phyloP scores from a whole-genome alignment of 768 basidiomycete genomes.

The Boletus edulis region DNA sequence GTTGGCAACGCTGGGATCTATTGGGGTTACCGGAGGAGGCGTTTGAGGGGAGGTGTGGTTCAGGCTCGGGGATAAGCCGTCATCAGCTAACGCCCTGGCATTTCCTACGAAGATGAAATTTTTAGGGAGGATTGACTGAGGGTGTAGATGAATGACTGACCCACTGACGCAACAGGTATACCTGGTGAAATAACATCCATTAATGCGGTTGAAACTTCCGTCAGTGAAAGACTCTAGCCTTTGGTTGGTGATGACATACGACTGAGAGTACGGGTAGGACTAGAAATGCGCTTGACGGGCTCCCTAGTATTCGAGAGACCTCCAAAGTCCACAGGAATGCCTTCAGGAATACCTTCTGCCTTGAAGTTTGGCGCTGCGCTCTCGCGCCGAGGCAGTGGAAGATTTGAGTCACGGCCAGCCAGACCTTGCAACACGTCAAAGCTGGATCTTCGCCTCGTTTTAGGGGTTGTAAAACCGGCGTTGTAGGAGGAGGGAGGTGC shows the following conservation, averaged over 20 bases:
- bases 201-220: constrained; percentile 19
- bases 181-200: constrained; percentile 42
- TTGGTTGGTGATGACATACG: constrained; percentile 50
- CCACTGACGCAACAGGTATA: constrained; percentile 76
- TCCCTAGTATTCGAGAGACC: constrained; percentile 37
- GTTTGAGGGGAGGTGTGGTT: constrained; percentile 32
- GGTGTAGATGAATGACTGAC: constrained; percentile 42
- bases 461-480: constrained; percentile 38
- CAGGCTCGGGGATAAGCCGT: constrained; percentile 43
- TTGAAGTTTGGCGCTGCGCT: constrained; percentile 34
- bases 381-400: constrained; percentile 68
- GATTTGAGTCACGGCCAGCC: constrained; percentile 72
- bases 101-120: constrained; percentile 52
- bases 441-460: constrained; percentile 62
- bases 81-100: constrained; percentile 80
- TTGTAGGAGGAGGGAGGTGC: constrained; percentile 34
- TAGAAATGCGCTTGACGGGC: constrained; percentile 52
- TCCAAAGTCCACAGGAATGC: constrained; percentile 62
- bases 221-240: constrained; percentile 20
- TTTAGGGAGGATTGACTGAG: constrained; percentile 17
- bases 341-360: constrained; percentile 66
- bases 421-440: constrained; percentile 68
- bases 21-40: constrained; percentile 30
- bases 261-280: constrained; percentile 77
- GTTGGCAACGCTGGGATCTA: constrained; percentile 35